phyloP scores from a whole-genome alignment of 768 basidiomycete species.

The Boletus rubroflammeus region DNA sequence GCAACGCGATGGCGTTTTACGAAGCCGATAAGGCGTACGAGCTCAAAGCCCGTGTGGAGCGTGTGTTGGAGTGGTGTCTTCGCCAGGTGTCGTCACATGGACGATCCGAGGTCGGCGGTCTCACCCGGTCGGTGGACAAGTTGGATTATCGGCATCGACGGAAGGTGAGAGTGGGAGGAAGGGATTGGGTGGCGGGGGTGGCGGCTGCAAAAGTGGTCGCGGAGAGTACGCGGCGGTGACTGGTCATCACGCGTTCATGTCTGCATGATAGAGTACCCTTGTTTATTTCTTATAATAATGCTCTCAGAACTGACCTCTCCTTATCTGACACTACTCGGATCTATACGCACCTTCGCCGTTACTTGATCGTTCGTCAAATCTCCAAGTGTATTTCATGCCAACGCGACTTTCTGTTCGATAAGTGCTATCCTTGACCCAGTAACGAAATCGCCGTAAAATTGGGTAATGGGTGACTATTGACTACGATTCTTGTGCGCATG shows the following conservation, averaged over 20 bases:
- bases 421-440: too few species aligned
- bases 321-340: too few species aligned
- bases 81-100: constrained; percentile 35
- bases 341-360: too few species aligned
- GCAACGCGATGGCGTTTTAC: constrained; percentile 64
- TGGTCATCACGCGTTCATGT: neutral
- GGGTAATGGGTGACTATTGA: too few species aligned
- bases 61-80: constrained; percentile 62
- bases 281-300: too few species aligned
- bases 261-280: too few species aligned
- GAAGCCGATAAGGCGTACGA: constrained; percentile 46
- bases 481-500: too few species aligned
- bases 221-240: constrained; percentile 5
- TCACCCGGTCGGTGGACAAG: neutral
- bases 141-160: constrained; percentile 23
- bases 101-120: neutral
- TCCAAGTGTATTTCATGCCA: too few species aligned
- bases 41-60: constrained; percentile 63
- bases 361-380: too few species aligned
- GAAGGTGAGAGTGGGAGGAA: constrained; percentile 10
- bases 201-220: constrained; percentile 21
- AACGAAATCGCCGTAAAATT: too few species aligned
- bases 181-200: constrained; percentile 16
- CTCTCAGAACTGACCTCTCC: too few species aligned
- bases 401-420: too few species aligned